phyloP scores from a whole-genome alignment of 805 yeast species.

The Priceomyces fermenticarens region DNA sequence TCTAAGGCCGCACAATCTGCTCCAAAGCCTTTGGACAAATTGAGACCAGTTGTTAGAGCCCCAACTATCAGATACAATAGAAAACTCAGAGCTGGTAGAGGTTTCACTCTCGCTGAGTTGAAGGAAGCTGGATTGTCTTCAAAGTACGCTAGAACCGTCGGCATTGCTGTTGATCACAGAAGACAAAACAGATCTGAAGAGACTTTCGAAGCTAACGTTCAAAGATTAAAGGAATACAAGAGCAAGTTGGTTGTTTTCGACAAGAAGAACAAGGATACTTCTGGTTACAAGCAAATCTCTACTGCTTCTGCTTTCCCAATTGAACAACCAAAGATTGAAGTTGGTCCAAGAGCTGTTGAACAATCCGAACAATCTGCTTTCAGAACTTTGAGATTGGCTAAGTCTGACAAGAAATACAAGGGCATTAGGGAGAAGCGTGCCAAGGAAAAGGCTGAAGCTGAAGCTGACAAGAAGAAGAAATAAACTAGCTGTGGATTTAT shows the following conservation, averaged over 20 bases:
- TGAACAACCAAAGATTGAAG: conserved; percentile 69
- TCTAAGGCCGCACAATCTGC: conserved; percentile 91
- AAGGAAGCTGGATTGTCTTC: conserved; percentile 93
- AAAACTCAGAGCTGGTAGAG: conserved; percentile 99
- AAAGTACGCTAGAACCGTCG: conserved; percentile 96
- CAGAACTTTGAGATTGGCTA: conserved; percentile 94
- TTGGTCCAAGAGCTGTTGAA: conserved; percentile 87
- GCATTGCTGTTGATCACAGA: conserved; percentile 99
- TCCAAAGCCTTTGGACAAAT: conserved; percentile 95
- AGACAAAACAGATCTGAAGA: conserved; percentile 97
- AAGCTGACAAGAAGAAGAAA: conserved; percentile 96
- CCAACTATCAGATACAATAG: conserved; percentile 99
- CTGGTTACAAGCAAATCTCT: conserved; percentile 68
- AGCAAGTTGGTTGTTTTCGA: conserved; percentile 95
- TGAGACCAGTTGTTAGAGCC: conserved; percentile 98
- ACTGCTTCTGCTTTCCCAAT: conserved; percentile 88
- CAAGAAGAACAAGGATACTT: conserved; percentile 71
- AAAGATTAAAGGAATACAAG: conserved; percentile 94
- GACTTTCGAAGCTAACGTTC: conserved; percentile 91
- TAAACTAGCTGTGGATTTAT: conserved; percentile 38
- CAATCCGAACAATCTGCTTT: conserved; percentile 69
- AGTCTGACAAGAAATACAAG: conserved; percentile 87
- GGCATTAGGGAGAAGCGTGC: conserved; percentile 99
- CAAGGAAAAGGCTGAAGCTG: conserved; percentile 96
- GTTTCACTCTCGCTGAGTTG: conserved; percentile 96